These are phyloP conservation scores for Scutellaria barbata DNA, from an alignment of 257 asterid genomes.

Conservation along the genomic window DNA sequence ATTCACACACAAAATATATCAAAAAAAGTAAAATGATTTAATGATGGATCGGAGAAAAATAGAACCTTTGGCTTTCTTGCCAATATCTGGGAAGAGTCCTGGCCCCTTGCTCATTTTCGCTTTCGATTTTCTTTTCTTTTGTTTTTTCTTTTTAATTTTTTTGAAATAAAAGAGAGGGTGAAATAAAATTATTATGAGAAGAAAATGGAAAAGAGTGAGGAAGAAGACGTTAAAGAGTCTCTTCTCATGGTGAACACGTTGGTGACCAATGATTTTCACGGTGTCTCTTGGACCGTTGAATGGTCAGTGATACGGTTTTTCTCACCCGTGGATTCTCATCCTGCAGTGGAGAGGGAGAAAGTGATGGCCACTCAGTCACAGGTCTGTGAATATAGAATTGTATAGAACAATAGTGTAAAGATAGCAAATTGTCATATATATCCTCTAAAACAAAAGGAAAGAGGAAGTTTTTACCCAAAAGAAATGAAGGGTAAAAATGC, in stretches of 20 bases:
- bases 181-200: neutral
- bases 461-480: too few species aligned
- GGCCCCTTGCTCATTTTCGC: conserved; percentile 85
- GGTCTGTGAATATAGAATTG: too few species aligned
- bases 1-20: neutral
- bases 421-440: too few species aligned
- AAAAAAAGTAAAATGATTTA: neutral
- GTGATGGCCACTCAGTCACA: too few species aligned
- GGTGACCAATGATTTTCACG: neutral
- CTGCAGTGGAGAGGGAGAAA: too few species aligned
- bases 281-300: neutral
- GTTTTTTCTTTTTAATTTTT: too few species aligned
- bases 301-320: neutral
- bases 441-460: too few species aligned
- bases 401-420: too few species aligned
- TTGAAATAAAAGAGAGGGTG: conserved; percentile 7
- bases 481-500: too few species aligned
- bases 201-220: neutral
- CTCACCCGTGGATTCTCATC: neutral
- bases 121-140: conserved; percentile 16
- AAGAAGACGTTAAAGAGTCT: neutral
- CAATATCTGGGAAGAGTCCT: conserved; percentile 92
- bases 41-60: conserved; percentile 25
- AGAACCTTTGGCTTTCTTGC: conserved; percentile 91
- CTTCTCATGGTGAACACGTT: neutral